These are phyloP conservation scores for Metschnikowia dekortorum DNA, from an alignment of 805 yeast species.

Conservation along the genomic window DNA sequence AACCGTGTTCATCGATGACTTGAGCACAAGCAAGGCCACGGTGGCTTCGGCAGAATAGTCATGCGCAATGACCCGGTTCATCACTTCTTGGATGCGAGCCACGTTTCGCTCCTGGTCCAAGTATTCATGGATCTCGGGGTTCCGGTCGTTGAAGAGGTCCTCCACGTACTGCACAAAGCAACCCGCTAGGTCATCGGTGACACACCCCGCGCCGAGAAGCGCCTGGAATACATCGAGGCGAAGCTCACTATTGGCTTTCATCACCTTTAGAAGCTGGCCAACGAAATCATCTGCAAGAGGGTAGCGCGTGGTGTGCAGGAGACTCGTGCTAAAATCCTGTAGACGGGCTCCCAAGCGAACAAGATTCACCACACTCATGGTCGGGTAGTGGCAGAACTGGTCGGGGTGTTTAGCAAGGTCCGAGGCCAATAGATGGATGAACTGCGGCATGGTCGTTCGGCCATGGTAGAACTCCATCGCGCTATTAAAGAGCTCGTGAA, in stretches of 20 bases:
- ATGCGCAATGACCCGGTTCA: background rate
- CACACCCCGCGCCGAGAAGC: slow-evolving; percentile 3
- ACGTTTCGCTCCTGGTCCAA: slow-evolving; percentile 26
- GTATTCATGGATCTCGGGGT: slow-evolving; percentile 36
- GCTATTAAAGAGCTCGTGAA: slow-evolving; percentile 16
- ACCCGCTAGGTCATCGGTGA: slow-evolving; percentile 21
- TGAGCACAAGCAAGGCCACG: slow-evolving; percentile 19
- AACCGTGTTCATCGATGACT: slow-evolving; percentile 21
- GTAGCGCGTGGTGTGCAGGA: slow-evolving; percentile 7
- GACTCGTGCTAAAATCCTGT: slow-evolving; percentile 8
- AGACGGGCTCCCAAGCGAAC: slow-evolving; percentile 24
- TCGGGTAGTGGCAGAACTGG: slow-evolving; percentile 9
- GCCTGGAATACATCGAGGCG: slow-evolving; percentile 15
- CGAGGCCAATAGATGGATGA: slow-evolving; percentile 23
- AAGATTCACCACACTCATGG: slow-evolving; percentile 21
- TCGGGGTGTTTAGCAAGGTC: slow-evolving; percentile 11
- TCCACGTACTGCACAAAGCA: slow-evolving; percentile 26
- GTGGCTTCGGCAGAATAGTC: background rate
- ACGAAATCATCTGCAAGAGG: slow-evolving; percentile 16
- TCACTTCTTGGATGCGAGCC: slow-evolving; percentile 7
- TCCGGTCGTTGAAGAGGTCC: slow-evolving; percentile 20
- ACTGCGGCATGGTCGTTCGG: slow-evolving; percentile 21
- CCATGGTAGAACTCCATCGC: slow-evolving; percentile 12
- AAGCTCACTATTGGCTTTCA: slow-evolving; percentile 7
- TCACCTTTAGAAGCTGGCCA: slow-evolving; percentile 13